These are phyloP conservation scores for Diaporthe ampelina DNA, from an alignment of 2,329 filamentous ascomycete species.

Conservation along the genomic window DNA sequence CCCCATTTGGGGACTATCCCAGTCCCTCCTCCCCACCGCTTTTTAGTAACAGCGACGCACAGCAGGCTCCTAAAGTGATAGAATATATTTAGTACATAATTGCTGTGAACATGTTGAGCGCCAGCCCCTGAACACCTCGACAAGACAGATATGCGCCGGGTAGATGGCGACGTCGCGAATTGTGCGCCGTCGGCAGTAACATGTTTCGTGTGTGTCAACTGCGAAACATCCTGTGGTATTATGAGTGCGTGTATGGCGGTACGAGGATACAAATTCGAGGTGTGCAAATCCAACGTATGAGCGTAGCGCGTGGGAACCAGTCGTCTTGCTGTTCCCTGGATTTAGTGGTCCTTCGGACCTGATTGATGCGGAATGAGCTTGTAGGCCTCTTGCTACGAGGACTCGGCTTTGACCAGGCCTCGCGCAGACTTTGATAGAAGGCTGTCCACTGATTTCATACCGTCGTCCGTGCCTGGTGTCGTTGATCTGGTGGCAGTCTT, in stretches of 20 bases:
- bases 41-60: constrained; percentile 13
- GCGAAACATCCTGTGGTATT: constrained; percentile 14
- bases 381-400: background rate
- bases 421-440: constrained; percentile 19
- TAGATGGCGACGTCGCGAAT: constrained; percentile 15
- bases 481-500: constrained; percentile 16
- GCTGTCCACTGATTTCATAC: background rate
- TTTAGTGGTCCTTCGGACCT: background rate
- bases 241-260: background rate
- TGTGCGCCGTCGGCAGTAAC: constrained; percentile 10
- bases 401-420: constrained; percentile 9
- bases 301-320: constrained; percentile 6
- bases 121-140: background rate
- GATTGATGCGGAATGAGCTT: background rate
- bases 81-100: constrained; percentile 30
- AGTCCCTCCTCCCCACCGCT: background rate
- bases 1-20: background rate
- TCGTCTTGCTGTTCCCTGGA: background rate
- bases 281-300: constrained; percentile 1
- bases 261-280: background rate
- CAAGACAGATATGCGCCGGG: constrained; percentile 18
- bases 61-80: constrained; percentile 16
- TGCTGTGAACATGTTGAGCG: constrained; percentile 6
- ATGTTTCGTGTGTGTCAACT: constrained; percentile 15
- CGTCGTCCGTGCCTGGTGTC: constrained; percentile 19